Evolutionary conservation across 2,329 filamentous ascomycete species (phyloP), one percentile per base, ranked within the genome.

Genomic region (Calonectria pseudoturangicola): DNA sequence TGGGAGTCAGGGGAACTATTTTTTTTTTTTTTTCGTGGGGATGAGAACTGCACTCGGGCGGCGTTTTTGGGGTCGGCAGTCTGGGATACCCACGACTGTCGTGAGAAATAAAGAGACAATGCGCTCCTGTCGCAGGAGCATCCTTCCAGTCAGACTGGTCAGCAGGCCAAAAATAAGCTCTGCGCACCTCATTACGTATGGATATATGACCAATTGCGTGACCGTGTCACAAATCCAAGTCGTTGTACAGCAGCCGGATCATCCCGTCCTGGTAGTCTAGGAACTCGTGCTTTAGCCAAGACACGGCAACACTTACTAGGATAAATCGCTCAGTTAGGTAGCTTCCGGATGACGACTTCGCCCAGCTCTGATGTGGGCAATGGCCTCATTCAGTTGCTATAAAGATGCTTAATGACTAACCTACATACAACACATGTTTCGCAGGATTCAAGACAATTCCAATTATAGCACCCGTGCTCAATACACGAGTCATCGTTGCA

Each of bases 41-140:
- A 48, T 48, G 43, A n/a, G 43, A 45, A 25, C n/a, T 25, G 45
- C n/a, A 21, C n/a, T 21, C 16, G 43, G 45, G 10, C 45, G 45
- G 45, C n/a, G 45, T 48, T 48, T 21, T 9, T 25, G 6, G 8
- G 45, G n/a, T 21, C 9, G 9, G 45, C 45, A 48, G n/a, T 6
- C 45, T 13, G n/a, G 45, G 45, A 48, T 48, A 48, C 45, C 45
- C 45, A 48, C 45, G n/a, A 25, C 45, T 48, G 45, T 48, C 45
- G 45, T n/a, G n/a, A 48, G 4, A 13, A 48, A 48, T 25, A 48
- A 25, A 48, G 45, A 48, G 45, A 21, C 33, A n/a, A 9, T n/a
- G 18, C 8, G n/a, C 18, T 48, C 10, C 25, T n/a, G 45, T 48
- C 4, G 45, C 18, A 48, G 45, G 45, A 12, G 4, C 25, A 48